These are phyloP conservation scores for Hyphodiscus hymeniophilus DNA, from an alignment of 495 filamentous ascomycete genomes.

Conservation along the genomic window DNA sequence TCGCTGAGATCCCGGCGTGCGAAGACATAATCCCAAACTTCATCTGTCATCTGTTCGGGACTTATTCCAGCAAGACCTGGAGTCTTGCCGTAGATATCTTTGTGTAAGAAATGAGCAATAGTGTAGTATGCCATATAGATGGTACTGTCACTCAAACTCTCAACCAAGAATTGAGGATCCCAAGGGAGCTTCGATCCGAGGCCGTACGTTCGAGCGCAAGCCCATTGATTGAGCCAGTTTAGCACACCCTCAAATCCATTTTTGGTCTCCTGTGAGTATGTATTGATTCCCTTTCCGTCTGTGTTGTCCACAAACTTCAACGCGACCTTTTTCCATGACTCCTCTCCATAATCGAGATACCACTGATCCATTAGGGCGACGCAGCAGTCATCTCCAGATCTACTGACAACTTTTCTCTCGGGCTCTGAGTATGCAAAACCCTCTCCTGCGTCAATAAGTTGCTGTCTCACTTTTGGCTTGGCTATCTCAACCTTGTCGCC, in stretches of 20 bases:
- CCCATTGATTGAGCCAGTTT: conserved; percentile 92
- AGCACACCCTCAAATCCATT: conserved; percentile 78
- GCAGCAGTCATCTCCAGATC: conserved; percentile 84
- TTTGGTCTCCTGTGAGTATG: conserved; percentile 70
- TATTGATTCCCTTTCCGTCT: conserved; percentile 58
- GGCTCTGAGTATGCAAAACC: conserved; percentile 93
- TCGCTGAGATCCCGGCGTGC: conserved; percentile 55
- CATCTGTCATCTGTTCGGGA: conserved; percentile 86
- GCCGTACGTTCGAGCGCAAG: conserved; percentile 85
- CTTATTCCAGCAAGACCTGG: conserved; percentile 56
- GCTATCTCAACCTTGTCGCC: conserved; percentile 76
- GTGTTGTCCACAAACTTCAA: conserved; percentile 61
- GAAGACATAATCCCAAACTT: conserved; percentile 96
- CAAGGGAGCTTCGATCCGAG: conserved; percentile 93
- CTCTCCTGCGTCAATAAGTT: conserved; percentile 68
- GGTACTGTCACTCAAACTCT: conserved; percentile 82
- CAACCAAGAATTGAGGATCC: conserved; percentile 87
- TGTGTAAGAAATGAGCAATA: conserved; percentile 67
- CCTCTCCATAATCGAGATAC: conserved; percentile 93
- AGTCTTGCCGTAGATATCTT: conserved; percentile 67
- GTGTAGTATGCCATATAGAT: conserved; percentile 98
- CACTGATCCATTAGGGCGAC: conserved; percentile 93
- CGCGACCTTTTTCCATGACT: conserved; percentile 68
- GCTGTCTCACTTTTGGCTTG: conserved; percentile 76
- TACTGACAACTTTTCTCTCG: conserved; percentile 75